These are phyloP conservation scores for Phaseolus lunatus DNA, from an alignment of 306 rosid genomes.

Conservation along the genomic window DNA sequence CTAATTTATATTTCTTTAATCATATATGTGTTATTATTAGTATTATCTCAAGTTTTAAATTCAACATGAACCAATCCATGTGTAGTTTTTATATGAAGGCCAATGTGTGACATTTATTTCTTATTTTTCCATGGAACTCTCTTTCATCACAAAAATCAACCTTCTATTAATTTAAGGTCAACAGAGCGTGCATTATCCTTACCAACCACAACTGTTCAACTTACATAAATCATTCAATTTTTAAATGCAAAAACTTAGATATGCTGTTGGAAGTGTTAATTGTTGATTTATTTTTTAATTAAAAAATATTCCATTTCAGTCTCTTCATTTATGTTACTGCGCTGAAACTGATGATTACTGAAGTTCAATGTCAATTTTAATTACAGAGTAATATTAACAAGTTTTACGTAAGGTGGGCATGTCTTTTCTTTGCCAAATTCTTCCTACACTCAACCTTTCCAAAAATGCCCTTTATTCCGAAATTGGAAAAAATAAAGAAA, in stretches of 20 bases:
- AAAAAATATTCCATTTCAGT: neutral
- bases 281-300: no score
- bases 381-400: no score
- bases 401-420: no score
- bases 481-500: no score
- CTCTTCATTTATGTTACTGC: no score
- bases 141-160: neutral
- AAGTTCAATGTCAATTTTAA: no score
- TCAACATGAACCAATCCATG: neutral
- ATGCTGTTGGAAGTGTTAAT: neutral
- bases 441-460: no score
- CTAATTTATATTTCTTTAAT: constrained; percentile 11
- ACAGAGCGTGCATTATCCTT: neutral
- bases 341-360: no score
- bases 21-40: no score
- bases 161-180: neutral
- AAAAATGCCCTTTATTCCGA: no score
- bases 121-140: neutral
- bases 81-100: neutral
- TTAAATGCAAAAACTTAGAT: neutral
- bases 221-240: neutral
- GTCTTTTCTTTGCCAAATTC: no score
- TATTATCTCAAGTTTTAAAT: neutral
- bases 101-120: neutral
- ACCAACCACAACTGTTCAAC: neutral